A percentile compares a stretch with the other conserved stretches of the same genome.
phyloP scores from a whole-genome alignment of 139 green algal species.

The Medakamo hakoo region DNA sequence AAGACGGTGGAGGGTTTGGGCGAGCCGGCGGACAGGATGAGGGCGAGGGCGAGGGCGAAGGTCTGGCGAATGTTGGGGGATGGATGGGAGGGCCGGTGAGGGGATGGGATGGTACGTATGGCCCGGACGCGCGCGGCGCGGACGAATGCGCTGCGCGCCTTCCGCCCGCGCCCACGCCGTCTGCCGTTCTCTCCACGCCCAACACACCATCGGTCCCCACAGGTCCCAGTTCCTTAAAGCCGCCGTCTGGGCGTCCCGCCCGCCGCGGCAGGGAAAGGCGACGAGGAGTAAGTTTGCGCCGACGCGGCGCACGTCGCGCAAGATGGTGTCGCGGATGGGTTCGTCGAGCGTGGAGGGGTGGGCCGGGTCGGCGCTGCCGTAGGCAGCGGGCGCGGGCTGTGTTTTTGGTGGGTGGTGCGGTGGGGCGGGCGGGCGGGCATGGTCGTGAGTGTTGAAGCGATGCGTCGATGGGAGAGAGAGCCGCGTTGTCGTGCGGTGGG shows the following conservation, averaged over 20 bases:
- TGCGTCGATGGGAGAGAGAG: no score
- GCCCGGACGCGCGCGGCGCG: no score
- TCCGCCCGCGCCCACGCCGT: no score
- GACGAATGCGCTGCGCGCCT: no score
- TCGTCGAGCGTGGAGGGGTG: slow-evolving; percentile 85
- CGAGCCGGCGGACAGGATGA: slow-evolving; percentile 46
- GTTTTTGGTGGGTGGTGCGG: no score
- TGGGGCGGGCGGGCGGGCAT: no score
- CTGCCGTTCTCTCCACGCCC: slow-evolving; percentile 7
- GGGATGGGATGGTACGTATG: background rate
- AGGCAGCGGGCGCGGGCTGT: no score
- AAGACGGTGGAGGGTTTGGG: slow-evolving; percentile 49
- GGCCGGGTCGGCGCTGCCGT: no score
- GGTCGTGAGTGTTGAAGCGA: no score
- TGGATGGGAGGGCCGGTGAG: background rate
- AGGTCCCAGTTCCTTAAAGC: slow-evolving; percentile 94
- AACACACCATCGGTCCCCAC: slow-evolving; percentile 86
- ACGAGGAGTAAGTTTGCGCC: slow-evolving; percentile 48
- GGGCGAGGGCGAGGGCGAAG: slow-evolving; percentile 62
- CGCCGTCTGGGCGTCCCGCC: slow-evolving; percentile 44
- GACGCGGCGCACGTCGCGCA: slow-evolving; percentile 77
- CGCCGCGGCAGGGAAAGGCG: background rate
- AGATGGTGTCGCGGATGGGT: slow-evolving; percentile 68
- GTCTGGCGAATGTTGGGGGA: slow-evolving; percentile 25
- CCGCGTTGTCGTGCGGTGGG: no score